Evolutionary conservation across 345 rosid species (phyloP), one percentile per base, ranked within the genome.

Genomic region (Cardiospermum halicacabum): DNA sequence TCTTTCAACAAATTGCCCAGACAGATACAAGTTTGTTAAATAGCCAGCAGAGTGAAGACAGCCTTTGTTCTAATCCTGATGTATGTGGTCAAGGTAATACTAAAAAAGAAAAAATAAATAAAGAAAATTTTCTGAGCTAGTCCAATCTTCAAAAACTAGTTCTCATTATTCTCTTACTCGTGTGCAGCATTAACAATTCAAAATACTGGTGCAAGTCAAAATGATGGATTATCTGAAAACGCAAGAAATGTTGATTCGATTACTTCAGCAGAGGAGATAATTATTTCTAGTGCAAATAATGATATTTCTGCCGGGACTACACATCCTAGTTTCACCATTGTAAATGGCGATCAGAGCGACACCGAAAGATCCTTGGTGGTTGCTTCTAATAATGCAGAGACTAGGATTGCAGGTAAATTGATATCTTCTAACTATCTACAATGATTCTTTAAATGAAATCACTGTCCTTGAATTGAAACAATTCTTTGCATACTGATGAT

Each of bases 1-100:
- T 31, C 45, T 62, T 26, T 56, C 65, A 74, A 59, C 56, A 69
- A 62, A 45, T 74, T 74, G 62, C 39, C 66, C 80, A 26, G 30
- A 73, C 54, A 61, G 71, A 51, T 67, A 2, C 13, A 48, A 70
- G 70, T 15, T 51, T 16, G 53, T 67, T 27, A 55, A 57, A 56
- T 31, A 54, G 72, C 24, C 56, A 42, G 58, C 32, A 37, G 24
- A 40, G 31, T 13, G 78, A 66, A 62, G 71, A 53, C 25, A 72
- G 76, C 7, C 58, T 75, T 56, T 55, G 55, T 66, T 54, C 37
- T 50, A 60, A 72, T 36, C 50, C 16, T 64, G 74, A 40, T 42
- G 66, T 22, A 54, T 8, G 67, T 55, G 73, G 55, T 57, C 51
- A 60, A 40, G 70, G 68, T 53, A 74, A 71, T 65, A 54, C 53